Evolutionary conservation across 352 stramenopile genomes (phyloP).

Genomic region (Globisporangium iwayamae): DNA sequence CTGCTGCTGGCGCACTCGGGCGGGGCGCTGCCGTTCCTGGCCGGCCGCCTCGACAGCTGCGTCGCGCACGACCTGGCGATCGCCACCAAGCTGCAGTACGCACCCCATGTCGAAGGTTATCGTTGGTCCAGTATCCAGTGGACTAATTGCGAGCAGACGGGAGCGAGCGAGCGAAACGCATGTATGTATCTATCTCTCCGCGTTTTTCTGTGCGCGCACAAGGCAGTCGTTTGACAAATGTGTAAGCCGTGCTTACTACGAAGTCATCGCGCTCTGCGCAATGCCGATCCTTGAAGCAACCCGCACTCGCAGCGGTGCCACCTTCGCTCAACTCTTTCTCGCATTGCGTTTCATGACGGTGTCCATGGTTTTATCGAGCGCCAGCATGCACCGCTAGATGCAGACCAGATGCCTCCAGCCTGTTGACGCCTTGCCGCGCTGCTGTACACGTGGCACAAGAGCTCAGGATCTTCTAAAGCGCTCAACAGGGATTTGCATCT

Average conservation of each 20-base stretch:
- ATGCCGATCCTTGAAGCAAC: conserved; percentile 3
- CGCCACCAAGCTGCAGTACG: conserved; percentile 31
- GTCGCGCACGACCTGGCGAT: conserved; percentile 51
- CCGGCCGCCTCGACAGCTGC: conserved; percentile 55
- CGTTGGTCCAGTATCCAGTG: no score
- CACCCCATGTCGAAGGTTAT: conserved; percentile 12
- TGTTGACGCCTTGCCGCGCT: neutral
- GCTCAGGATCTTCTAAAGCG: neutral
- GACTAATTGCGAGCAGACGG: neutral
- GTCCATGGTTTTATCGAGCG: neutral
- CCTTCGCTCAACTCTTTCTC: neutral
- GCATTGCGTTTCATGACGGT: neutral
- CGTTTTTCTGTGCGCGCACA: neutral
- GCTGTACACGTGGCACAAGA: no score
- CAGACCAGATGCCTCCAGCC: neutral
- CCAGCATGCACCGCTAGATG: neutral
- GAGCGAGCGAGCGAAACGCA: neutral
- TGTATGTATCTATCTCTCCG: neutral
- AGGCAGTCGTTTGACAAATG: neutral
- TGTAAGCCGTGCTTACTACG: no score
- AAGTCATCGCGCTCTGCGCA: neutral
- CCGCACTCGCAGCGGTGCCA: neutral
- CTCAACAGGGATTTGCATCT: conserved; percentile 1
- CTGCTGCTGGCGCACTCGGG: conserved; percentile 60
- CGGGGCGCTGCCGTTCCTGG: conserved; percentile 57